Evolutionary conservation across 257 asterid genomes (phyloP), one percentile per base, ranked within the genome.

Genomic region (Solanum arcanum): DNA sequence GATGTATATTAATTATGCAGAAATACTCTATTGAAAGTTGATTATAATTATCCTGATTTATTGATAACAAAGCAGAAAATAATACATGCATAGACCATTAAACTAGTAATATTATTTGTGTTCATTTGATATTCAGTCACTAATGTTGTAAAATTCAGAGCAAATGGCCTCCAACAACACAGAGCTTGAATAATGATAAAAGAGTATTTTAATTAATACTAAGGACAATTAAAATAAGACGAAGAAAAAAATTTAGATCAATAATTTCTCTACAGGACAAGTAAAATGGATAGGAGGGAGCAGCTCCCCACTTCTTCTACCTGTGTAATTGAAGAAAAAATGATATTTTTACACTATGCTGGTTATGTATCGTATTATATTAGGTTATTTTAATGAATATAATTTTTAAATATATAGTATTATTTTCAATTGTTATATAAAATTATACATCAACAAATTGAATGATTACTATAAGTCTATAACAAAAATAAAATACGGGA

Each of bases 21-120:
- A 86, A 66, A 41, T 88, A 25, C 56, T 78, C n/a, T 78, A 84
- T 70, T 83, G 87, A 56, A 25, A 83, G 85, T 23, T 88, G 41
- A 78, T n/a, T 8, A 49, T 49, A 15, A 7, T n/a, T 23, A 12
- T 76, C 59, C 13, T 13, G 35, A n/a, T 42, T 76, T 31, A 77
- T 77, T 77, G 83, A 77, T 77, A 39, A 42, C 11, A 7, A 23
- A 39, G 56, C 56, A 75, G 33, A 14, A 39, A 75, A 12, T 12
- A 37, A 37, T 6, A 39, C 21, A 49, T 49, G 59, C 82, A 39
- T 75, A 3, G 29, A 37, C 15, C 31, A 75, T 39, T 73, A 6
- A 9, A 27, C 78, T 18, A 33, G 41, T 21, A 21, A 20, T 52
- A 13, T 69, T 72, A 9, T 74, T 21, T 21, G 49, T 37, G 31